Percentiles rank a stretch among this genome's conserved stretches.
Evolutionary conservation across 2,329 filamentous ascomycete genomes (phyloP).

Genomic region (Botrytis elliptica): DNA sequence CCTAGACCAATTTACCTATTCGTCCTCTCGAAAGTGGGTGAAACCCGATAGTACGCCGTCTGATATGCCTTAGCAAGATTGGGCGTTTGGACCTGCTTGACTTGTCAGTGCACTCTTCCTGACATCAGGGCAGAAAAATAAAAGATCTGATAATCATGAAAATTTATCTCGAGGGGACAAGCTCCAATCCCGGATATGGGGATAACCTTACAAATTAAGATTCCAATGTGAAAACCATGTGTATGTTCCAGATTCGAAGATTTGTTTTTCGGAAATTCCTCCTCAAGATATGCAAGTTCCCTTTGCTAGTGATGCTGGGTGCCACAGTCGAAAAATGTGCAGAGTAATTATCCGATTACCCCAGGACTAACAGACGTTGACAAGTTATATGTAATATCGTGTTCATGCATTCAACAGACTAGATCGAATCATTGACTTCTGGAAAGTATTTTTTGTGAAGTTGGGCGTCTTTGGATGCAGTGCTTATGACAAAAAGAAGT

Average conservation of each 20-base stretch:
- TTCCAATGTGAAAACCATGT: slow-evolving; percentile 15
- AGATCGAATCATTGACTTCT: slow-evolving; percentile 8
- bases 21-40: slow-evolving; percentile 22
- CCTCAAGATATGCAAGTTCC: slow-evolving; percentile 28
- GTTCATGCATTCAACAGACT: slow-evolving; percentile 17
- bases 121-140: slow-evolving; percentile 13
- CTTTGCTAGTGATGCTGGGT: slow-evolving; percentile 22
- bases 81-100: slow-evolving; percentile 26
- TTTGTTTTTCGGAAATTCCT: slow-evolving; percentile 9
- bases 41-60: slow-evolving; percentile 35
- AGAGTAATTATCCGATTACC: slow-evolving; percentile 30
- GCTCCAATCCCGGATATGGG: slow-evolving; percentile 4
- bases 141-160: slow-evolving; percentile 16
- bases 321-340: slow-evolving; percentile 24
- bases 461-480: background rate
- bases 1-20: background rate
- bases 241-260: slow-evolving; percentile 5
- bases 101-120: slow-evolving; percentile 32
- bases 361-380: slow-evolving; percentile 31
- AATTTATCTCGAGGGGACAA: background rate
- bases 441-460: background rate
- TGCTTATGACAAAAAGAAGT: background rate
- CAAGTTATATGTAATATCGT: slow-evolving; percentile 20
- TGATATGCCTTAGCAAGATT: slow-evolving; percentile 35
- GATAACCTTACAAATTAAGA: slow-evolving; percentile 22